phyloP scores from a whole-genome alignment of 2,329 filamentous ascomycete genomes.

The Dendrostoma leiphaemia region DNA sequence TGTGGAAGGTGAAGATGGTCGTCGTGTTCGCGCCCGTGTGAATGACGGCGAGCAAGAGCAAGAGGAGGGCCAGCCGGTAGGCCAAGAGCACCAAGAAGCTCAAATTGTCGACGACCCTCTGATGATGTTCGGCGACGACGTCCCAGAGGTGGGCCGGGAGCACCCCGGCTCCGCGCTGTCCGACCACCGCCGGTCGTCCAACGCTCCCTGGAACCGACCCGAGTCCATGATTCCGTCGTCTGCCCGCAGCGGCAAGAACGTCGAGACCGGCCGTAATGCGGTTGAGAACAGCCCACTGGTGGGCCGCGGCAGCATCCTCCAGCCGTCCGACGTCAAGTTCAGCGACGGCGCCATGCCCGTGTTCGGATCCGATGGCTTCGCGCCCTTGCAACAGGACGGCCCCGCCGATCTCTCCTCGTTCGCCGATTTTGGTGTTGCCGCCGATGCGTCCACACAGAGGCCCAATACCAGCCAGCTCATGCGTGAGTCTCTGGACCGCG shows the following conservation, averaged over 20 bases:
- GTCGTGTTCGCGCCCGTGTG: conserved; percentile 38
- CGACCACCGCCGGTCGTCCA: conserved; percentile 33
- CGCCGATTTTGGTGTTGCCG: conserved; percentile 22
- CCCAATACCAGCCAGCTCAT: conserved; percentile 31
- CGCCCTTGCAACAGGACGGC: conserved; percentile 27
- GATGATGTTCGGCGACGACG: conserved; percentile 15
- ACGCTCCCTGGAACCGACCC: conserved; percentile 53
- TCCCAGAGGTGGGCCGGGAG: conserved; percentile 29
- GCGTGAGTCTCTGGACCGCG: conserved; percentile 39
- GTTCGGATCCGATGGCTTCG: conserved; percentile 33
- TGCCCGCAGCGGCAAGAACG: conserved; percentile 37
- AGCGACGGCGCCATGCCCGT: conserved; percentile 40
- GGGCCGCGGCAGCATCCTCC: conserved; percentile 33
- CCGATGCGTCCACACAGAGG: conserved; percentile 20
- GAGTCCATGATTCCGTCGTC: conserved; percentile 48
- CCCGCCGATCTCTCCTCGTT: conserved; percentile 25
- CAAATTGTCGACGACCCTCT: conserved; percentile 20
- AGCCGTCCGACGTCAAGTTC: conserved; percentile 43
- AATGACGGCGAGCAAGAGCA: conserved; percentile 24
- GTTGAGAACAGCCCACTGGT: conserved; percentile 37
- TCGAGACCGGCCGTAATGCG: conserved; percentile 31
- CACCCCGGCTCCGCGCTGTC: conserved; percentile 17
- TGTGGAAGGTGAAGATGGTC: conserved; percentile 29
- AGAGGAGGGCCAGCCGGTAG: conserved; percentile 2
- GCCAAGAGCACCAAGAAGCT: conserved; percentile 20